These are phyloP conservation scores for Saccharomycopsis selenospora DNA, from an alignment of 805 yeast genomes.

Conservation along the genomic window DNA sequence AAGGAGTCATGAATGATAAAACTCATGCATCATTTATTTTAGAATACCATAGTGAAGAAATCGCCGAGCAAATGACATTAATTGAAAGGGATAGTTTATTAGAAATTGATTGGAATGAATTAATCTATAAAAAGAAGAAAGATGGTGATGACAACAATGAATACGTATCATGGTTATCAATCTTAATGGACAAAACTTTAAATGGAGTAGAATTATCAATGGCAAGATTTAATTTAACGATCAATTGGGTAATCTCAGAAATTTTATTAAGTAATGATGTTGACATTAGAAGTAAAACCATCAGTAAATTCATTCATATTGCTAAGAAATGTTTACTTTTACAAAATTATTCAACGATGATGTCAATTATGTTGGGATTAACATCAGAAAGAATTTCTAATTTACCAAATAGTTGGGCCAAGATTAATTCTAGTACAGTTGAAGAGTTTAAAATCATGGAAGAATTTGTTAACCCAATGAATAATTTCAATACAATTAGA, in stretches of 20 bases:
- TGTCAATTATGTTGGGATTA: slow-evolving; percentile 80
- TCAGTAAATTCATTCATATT: slow-evolving; percentile 82
- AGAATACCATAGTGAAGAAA: slow-evolving; percentile 53
- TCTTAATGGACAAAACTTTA: slow-evolving; percentile 46
- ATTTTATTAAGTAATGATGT: slow-evolving; percentile 59
- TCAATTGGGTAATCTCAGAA: slow-evolving; percentile 89
- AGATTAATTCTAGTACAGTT: slow-evolving; percentile 65
- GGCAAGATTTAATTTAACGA: slow-evolving; percentile 79
- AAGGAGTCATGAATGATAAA: slow-evolving; percentile 36
- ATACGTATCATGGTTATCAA: slow-evolving; percentile 87
- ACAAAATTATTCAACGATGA: slow-evolving; percentile 81
- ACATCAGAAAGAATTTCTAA: slow-evolving; percentile 56
- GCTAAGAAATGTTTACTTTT: slow-evolving; percentile 65
- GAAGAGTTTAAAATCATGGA: slow-evolving; percentile 61
- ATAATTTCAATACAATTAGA: slow-evolving; percentile 65
- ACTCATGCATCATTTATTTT: slow-evolving; percentile 79
- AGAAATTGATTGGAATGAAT: slow-evolving; percentile 89
- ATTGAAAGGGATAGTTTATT: slow-evolving; percentile 78
- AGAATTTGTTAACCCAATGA: slow-evolving; percentile 63
- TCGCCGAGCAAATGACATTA: slow-evolving; percentile 78
- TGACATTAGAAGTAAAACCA: slow-evolving; percentile 54
- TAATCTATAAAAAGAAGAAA: slow-evolving; percentile 46
- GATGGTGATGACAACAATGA: slow-evolving; percentile 52
- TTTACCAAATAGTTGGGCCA: slow-evolving; percentile 65
- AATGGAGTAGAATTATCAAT: slow-evolving; percentile 81